Evolutionary conservation across 2,329 filamentous ascomycete species (phyloP).

Genomic region (Neoscytalidium dimidiatum): DNA sequence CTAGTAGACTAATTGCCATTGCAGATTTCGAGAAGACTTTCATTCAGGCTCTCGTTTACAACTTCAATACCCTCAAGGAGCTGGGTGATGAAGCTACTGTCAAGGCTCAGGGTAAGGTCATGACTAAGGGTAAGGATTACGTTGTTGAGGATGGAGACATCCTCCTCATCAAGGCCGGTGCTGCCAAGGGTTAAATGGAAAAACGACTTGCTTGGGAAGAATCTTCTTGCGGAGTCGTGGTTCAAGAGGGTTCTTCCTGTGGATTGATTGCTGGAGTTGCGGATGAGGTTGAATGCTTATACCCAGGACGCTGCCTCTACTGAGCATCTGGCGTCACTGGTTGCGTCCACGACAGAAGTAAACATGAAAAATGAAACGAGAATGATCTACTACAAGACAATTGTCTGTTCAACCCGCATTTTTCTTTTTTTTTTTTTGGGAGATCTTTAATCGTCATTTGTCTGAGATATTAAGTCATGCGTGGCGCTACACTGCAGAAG

Average conservation of each 20-base stretch:
- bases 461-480: too few relatives aligned
- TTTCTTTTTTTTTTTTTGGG: too few relatives aligned
- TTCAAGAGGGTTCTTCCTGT: constrained; percentile 2
- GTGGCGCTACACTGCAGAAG: too few relatives aligned
- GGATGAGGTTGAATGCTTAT: constrained; percentile 17
- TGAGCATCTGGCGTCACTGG: constrained; percentile 18
- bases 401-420: too few relatives aligned
- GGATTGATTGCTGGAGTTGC: constrained; percentile 8
- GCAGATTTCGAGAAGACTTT: constrained; percentile 99
- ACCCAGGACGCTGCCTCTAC: constrained; percentile 19
- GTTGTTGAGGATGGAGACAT: constrained; percentile 81
- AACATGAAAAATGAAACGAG: constrained; percentile 9
- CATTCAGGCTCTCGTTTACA: constrained; percentile 94
- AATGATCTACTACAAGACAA: constrained; percentile 6
- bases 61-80: constrained; percentile 79
- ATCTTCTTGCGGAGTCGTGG: constrained; percentile 11
- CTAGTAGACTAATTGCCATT: constrained; percentile 4
- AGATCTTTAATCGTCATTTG: too few relatives aligned
- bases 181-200: constrained; percentile 67
- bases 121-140: constrained; percentile 99
- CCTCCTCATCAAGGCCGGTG: constrained; percentile 86
- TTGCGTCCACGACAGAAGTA: constrained; percentile 5
- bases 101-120: constrained; percentile 91
- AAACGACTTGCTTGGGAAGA: neutral
- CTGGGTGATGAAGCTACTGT: constrained; percentile 84